phyloP scores from a whole-genome alignment of 495 filamentous ascomycete genomes.

The Parathielavia hyrcaniae region DNA sequence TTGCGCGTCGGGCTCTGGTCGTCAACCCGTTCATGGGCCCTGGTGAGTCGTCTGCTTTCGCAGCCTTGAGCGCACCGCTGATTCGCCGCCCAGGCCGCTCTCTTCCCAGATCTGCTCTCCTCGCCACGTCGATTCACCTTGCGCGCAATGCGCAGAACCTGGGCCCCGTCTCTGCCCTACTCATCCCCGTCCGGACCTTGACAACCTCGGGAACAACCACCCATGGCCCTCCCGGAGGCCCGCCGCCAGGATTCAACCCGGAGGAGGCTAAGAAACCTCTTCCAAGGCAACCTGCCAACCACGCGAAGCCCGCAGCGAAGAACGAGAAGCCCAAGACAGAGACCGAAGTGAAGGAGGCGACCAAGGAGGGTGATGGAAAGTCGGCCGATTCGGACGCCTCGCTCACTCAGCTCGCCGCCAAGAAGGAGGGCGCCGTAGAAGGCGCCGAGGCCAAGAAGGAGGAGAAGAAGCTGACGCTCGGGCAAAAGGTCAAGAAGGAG shows the following conservation, averaged over 20 bases:
- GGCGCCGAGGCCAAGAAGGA: slow-evolving; percentile 56
- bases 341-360: slow-evolving; percentile 24
- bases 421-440: slow-evolving; percentile 30
- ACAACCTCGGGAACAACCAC: slow-evolving; percentile 62
- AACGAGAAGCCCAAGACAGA: slow-evolving; percentile 31
- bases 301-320: slow-evolving; percentile 36
- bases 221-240: slow-evolving; percentile 50
- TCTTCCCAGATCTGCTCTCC: slow-evolving; percentile 35
- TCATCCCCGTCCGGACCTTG: slow-evolving; percentile 58
- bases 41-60: slow-evolving; percentile 30
- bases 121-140: slow-evolving; percentile 47
- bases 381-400: slow-evolving; percentile 26
- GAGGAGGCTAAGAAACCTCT: slow-evolving; percentile 86
- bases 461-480: slow-evolving; percentile 70
- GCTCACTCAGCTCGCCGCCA: slow-evolving; percentile 31
- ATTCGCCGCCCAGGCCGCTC: slow-evolving; percentile 32
- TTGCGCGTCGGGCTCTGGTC: slow-evolving; percentile 53
- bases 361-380: slow-evolving; percentile 31
- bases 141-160: slow-evolving; percentile 52
- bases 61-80: slow-evolving; percentile 6
- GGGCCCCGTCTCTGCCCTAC: slow-evolving; percentile 57
- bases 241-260: slow-evolving; percentile 90
- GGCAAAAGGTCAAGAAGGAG: slow-evolving; percentile 91
- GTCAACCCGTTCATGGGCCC: slow-evolving; percentile 48
- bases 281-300: slow-evolving; percentile 41